Percentiles rank a stretch among this genome's conserved stretches.
These are phyloP conservation scores for Comarum palustre DNA, from an alignment of 306 rosid species.

Conservation along the genomic window DNA sequence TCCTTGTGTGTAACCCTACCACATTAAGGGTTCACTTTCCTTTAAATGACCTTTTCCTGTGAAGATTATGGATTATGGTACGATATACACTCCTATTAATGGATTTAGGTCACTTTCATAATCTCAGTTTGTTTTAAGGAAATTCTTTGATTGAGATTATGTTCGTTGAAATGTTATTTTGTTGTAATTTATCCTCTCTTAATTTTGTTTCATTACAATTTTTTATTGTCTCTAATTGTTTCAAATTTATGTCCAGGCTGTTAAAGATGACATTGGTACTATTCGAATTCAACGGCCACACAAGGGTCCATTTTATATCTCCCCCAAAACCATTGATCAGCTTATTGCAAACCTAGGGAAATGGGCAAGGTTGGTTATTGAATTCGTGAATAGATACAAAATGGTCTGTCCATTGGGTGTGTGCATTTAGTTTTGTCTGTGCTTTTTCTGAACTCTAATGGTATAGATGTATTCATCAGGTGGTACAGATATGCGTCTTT, in stretches of 20 bases:
- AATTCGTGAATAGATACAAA: conserved; percentile 9
- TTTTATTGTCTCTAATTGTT: conserved; percentile 2
- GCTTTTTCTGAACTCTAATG: conserved; percentile 8
- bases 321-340: conserved; percentile 86
- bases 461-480: conserved; percentile 45
- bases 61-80: neutral
- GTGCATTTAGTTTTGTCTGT: neutral
- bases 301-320: conserved; percentile 91
- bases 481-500: conserved; percentile 87
- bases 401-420: neutral
- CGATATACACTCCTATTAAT: neutral
- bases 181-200: neutral
- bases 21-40: neutral
- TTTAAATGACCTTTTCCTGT: neutral
- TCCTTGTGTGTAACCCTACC: neutral
- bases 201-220: neutral
- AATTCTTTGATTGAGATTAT: neutral
- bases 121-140: neutral
- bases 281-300: conserved; percentile 84
- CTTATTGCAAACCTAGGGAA: conserved; percentile 90
- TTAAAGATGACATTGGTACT: conserved; percentile 86
- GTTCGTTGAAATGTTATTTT: neutral
- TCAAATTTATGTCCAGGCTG: conserved; percentile 55
- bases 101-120: neutral
- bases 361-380: conserved; percentile 80